Conservation (phyloP, 2,329 filamentous ascomycete species). For the Fusarium sp. region DNA sequence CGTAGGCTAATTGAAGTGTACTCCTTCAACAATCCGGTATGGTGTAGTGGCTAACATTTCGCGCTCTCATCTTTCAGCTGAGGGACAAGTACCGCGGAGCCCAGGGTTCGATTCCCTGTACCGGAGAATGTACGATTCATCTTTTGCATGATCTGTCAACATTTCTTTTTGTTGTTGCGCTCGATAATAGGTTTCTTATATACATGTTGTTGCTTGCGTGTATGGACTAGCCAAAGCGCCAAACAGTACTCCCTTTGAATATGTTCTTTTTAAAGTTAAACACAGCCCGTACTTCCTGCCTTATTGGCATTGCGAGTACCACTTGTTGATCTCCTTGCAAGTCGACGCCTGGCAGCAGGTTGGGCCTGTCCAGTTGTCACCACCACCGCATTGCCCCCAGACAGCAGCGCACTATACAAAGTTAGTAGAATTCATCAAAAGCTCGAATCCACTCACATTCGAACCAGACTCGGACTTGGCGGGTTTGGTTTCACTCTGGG, state of each 20-base stretch:
- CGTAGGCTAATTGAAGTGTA: no score
- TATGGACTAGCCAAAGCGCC: no score
- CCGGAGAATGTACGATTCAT: no score
- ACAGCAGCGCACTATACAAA: constrained; percentile 32
- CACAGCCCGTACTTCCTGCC: neutral
- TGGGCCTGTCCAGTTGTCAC: constrained; percentile 41
- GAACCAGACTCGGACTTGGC: neutral
- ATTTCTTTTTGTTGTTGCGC: no score
- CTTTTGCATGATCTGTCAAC: no score
- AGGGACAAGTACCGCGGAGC: no score
- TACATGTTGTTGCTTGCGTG: no score
- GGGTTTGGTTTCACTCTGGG: constrained; percentile 17
- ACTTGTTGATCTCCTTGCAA: constrained; percentile 39
- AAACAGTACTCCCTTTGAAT: neutral
- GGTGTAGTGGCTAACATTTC: constrained; percentile 48
- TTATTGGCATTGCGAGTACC: constrained; percentile 42
- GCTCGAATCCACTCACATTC: constrained; percentile 14
- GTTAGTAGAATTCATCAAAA: neutral
- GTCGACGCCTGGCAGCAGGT: constrained; percentile 42
- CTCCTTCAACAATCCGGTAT: constrained; percentile 36
- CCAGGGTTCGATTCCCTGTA: no score
- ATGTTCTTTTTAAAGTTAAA: neutral
- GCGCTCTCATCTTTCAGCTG: constrained; percentile 35
- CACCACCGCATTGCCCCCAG: constrained; percentile 41
- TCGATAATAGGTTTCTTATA: no score